Percentiles rank a stretch among this genome's conserved stretches.
Conservation (phyloP, 495 filamentous ascomycete species). For the Aspergillus cristatus region DNA sequence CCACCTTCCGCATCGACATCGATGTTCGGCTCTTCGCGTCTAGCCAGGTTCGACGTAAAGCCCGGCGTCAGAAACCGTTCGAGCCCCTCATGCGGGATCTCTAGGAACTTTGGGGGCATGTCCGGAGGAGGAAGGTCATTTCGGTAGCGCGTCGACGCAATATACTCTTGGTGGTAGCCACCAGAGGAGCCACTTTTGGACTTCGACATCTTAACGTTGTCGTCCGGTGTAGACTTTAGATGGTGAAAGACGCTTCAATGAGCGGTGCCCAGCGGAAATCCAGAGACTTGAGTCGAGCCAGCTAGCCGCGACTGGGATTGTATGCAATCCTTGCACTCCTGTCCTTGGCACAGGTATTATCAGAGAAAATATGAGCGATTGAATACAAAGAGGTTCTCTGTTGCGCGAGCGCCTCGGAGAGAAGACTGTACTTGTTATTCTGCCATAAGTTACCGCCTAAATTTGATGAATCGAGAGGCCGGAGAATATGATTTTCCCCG, state of each 20-base stretch:
- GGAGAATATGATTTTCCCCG: too few species aligned
- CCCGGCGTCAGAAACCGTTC: constrained; percentile 77
- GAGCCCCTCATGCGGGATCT: constrained; percentile 88
- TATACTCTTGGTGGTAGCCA: constrained; percentile 88
- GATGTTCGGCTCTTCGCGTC: constrained; percentile 89
- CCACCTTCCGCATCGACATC: constrained; percentile 96
- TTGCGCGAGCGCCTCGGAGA: background rate
- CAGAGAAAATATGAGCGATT: too few species aligned
- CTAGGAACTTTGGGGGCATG: constrained; percentile 88
- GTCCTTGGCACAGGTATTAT: too few species aligned
- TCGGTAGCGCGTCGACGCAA: constrained; percentile 86
- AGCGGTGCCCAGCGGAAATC: too few species aligned
- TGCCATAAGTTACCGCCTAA: constrained; percentile 5
- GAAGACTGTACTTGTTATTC: constrained; percentile 3
- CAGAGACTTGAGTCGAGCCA: too few species aligned
- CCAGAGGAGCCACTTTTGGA: constrained; percentile 36
- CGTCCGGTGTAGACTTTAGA: too few species aligned
- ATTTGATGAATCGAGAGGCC: background rate
- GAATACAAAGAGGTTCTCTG: too few species aligned
- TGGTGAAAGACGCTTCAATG: too few species aligned
- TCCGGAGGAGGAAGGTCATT: constrained; percentile 91
- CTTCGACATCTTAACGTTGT: constrained; percentile 23
- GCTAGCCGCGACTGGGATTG: too few species aligned
- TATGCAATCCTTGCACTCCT: too few species aligned
- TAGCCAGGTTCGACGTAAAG: constrained; percentile 77